Evolutionary conservation across 2,329 filamentous ascomycete species (phyloP).

Genomic region (Aspergillus alliaceus): DNA sequence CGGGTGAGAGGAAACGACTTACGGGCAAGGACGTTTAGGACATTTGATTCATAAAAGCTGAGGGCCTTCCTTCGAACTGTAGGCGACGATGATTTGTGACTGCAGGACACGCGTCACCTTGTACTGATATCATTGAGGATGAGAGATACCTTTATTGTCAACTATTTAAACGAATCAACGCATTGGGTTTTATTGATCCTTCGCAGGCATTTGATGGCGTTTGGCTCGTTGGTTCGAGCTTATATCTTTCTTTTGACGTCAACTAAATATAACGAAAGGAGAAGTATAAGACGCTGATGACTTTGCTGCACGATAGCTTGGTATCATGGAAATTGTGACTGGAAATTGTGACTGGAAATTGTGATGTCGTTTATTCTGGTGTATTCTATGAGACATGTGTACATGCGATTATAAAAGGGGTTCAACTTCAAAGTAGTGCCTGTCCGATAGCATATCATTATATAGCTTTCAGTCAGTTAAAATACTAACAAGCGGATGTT

Average conservation of each 20-base stretch:
- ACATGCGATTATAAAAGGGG: background rate
- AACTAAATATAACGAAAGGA: background rate
- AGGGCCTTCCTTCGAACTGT: background rate
- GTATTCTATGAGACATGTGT: background rate
- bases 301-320: background rate
- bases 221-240: slow-evolving; percentile 7
- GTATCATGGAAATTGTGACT: too few relatives aligned
- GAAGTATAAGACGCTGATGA: too few relatives aligned
- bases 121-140: slow-evolving; percentile 9
- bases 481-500: too few relatives aligned
- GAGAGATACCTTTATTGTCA: slow-evolving; percentile 3
- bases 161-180: slow-evolving; percentile 7
- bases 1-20: slow-evolving; percentile 52
- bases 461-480: background rate
- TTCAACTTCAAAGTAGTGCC: background rate
- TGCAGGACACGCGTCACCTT: background rate
- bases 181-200: slow-evolving; percentile 14
- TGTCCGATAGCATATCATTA: background rate
- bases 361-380: too few relatives aligned
- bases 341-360: too few relatives aligned
- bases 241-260: background rate
- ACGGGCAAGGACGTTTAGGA: slow-evolving; percentile 42
- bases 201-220: slow-evolving; percentile 24
- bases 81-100: background rate
- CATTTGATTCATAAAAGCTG: background rate